Evolutionary conservation across 2,329 filamentous ascomycete genomes (phyloP), one percentile per base, ranked within the genome.

Genomic region (Phoma sp.): DNA sequence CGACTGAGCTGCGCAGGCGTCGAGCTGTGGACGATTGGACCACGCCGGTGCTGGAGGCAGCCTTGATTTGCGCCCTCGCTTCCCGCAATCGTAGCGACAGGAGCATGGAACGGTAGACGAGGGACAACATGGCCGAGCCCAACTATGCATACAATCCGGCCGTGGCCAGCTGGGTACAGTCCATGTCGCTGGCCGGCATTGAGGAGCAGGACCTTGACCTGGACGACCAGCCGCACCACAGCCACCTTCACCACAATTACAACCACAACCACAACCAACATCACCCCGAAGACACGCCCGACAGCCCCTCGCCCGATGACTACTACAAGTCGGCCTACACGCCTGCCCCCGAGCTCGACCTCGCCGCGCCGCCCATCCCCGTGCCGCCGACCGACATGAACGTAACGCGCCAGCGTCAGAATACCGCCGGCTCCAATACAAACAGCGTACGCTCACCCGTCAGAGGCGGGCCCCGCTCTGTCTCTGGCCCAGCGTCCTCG

Each of bases 81-180:
- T 46, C 54, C 52, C 60, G 44, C 62, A 62, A 44, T 39, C 23
- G 41, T 30, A 45, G 36, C 30, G 57, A 61, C 58, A 56, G 57
- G 61, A 65, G 59, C 59, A 69, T 71, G 68, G 58, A 61, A 55
- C 54, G 55, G 57, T 70, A 69, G 52, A 46, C 30, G 52, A 55
- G 52, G 41, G 58, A 62, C 61, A 52, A 52, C 48, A 72, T 72
- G 69, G 67, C 61, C 62, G 66, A 68, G 63, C 65, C 66, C 60
- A 64, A 70, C 50, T 70, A 66, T 66, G 66, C 67, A 64, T 71
- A 65, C 55, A 56, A 65, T 55, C 65, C 67, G 52, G 60, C 55
- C 52, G 67, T 72, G 51, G 65, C 63, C 49, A 69, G 64, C 61
- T 72, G 69, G 68, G 67, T 74, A 57, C 69, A 73, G 47, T 70